These are phyloP conservation scores for Candida lessepsii DNA, from an alignment of 805 yeast species.

Conservation along the genomic window DNA sequence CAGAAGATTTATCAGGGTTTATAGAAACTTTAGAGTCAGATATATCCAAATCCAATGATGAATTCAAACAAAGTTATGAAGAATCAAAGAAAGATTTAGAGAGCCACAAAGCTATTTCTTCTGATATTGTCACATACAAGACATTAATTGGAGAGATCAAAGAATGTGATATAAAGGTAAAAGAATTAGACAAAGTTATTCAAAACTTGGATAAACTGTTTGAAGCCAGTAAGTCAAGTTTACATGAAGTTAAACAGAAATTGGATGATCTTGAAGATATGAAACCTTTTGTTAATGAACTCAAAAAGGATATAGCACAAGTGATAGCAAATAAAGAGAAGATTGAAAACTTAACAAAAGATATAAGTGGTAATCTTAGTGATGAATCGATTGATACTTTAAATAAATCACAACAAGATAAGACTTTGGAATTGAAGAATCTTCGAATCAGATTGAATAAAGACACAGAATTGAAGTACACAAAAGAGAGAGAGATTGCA, in stretches of 20 bases:
- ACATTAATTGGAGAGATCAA: slow-evolving; percentile 18
- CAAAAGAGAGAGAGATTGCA: slow-evolving; percentile 41
- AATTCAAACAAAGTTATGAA: slow-evolving; percentile 29
- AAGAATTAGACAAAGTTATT: background rate
- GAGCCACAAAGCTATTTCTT: slow-evolving; percentile 27
- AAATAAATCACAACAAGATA: slow-evolving; percentile 42
- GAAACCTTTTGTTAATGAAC: slow-evolving; percentile 12
- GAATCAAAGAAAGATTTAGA: slow-evolving; percentile 32
- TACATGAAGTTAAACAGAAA: slow-evolving; percentile 3
- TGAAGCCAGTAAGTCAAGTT: background rate
- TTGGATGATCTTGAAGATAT: slow-evolving; percentile 8
- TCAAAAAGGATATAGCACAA: slow-evolving; percentile 32
- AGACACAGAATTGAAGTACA: slow-evolving; percentile 43
- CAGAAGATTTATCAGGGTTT: slow-evolving; percentile 30
- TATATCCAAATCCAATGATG: slow-evolving; percentile 22
- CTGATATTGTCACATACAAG: slow-evolving; percentile 27
- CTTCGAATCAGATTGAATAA: slow-evolving; percentile 34
- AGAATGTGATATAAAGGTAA: slow-evolving; percentile 8
- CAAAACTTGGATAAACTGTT: background rate
- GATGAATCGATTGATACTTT: slow-evolving; percentile 43
- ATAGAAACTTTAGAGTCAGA: slow-evolving; percentile 27
- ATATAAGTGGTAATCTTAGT: slow-evolving; percentile 30
- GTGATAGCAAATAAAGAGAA: slow-evolving; percentile 31
- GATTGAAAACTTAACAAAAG: slow-evolving; percentile 21
- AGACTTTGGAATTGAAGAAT: slow-evolving; percentile 37